These are phyloP conservation scores for Solidago caesia DNA, from an alignment of 129 eudicot species.

Conservation along the genomic window DNA sequence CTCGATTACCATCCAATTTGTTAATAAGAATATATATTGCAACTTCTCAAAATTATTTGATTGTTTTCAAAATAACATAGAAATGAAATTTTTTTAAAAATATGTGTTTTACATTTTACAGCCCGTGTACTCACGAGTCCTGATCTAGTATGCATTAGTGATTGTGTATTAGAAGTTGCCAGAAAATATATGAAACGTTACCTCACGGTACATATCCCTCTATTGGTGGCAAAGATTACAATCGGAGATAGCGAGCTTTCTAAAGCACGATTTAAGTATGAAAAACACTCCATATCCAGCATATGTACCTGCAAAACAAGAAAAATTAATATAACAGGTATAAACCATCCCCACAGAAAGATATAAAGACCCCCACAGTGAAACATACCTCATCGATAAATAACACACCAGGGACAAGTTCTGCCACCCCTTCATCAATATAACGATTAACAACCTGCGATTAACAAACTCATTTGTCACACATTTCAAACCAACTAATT, in stretches of 20 bases:
- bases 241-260: constrained; percentile 95
- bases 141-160: not conserved
- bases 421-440: constrained; percentile 97
- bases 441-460: constrained; percentile 93
- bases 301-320: constrained; percentile 69
- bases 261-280: constrained; percentile 92
- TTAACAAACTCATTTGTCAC: constrained; percentile 3
- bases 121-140: no score
- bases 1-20: no score
- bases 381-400: constrained; percentile 84
- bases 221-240: constrained; percentile 94
- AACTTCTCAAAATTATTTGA: no score
- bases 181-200: constrained; percentile 24
- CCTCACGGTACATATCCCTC: constrained; percentile 98
- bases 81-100: no score
- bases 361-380: not conserved
- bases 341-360: not conserved
- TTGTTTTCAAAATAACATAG: no score
- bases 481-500: constrained; percentile 1
- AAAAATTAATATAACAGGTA: not conserved
- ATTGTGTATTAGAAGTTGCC: not conserved
- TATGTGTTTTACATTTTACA: no score
- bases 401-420: constrained; percentile 96
- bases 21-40: no score
- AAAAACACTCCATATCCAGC: constrained; percentile 99